Evolutionary conservation across 768 basidiomycete species (phyloP).

Genomic region (Boletus sensibilis): DNA sequence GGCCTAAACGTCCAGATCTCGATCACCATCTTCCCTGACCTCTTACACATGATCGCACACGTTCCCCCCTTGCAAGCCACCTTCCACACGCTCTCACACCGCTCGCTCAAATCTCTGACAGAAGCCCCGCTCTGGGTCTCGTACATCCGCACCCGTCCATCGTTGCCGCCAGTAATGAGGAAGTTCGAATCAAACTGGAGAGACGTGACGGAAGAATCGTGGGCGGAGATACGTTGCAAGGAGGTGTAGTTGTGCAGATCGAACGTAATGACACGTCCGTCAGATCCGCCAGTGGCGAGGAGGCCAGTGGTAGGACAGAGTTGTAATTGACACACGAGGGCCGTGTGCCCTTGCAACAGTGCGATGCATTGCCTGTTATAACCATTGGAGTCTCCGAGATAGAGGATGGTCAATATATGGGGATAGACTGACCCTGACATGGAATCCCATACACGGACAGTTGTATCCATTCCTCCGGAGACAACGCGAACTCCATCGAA

Average conservation of each 20-base stretch:
- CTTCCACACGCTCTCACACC: conserved; percentile 86
- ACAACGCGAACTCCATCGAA: conserved; percentile 83
- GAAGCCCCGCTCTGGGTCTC: conserved; percentile 60
- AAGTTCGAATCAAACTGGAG: conserved; percentile 84
- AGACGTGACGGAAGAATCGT: conserved; percentile 83
- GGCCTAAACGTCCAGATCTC: conserved; percentile 81
- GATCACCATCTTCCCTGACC: conserved; percentile 78
- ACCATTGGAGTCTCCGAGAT: background rate
- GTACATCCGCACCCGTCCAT: conserved; percentile 77
- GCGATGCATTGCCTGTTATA: conserved; percentile 69
- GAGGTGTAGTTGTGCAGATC: conserved; percentile 45
- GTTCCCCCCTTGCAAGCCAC: conserved; percentile 70
- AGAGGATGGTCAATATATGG: background rate
- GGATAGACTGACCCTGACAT: conserved; percentile 64
- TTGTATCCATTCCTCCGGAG: conserved; percentile 91
- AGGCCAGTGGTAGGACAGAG: conserved; percentile 54
- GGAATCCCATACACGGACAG: conserved; percentile 88
- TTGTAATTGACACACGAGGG: conserved; percentile 89
- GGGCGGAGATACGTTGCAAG: conserved; percentile 75
- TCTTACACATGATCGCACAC: conserved; percentile 78
- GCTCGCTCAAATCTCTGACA: conserved; percentile 75
- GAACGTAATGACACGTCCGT: conserved; percentile 81
- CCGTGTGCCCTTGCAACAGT: conserved; percentile 86
- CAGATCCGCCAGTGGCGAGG: conserved; percentile 83
- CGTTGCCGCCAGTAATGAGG: conserved; percentile 82